Base-by-base conservation (phyloP, 1,139 yeast species). In the Debaryomyces fabryi region DNA sequence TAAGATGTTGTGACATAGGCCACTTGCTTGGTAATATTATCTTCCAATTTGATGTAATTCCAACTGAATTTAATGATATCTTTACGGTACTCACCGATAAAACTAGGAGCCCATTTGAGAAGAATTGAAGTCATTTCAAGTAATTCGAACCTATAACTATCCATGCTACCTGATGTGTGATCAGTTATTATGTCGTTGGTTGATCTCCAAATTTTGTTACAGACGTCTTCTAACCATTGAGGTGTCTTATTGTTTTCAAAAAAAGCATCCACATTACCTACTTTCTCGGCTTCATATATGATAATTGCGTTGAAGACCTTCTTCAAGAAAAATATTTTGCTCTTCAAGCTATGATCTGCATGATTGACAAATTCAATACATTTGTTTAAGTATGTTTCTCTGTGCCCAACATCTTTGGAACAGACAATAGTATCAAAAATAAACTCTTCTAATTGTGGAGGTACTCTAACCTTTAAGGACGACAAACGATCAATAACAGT, bases 61-160 rank as follows among this genome's bases (percentile, higher is more conserved):
- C 99, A 95, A 56, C 93, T 88, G 69, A 92, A 93, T 64, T 90
- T 91, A 67, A 93, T 89, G 41, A 93, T 82, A 58, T 91, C 97
- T 60, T 91, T 93, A 42, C 91, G 79, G 55, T 82, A 79, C n/a
- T 82, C 86, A 7, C 79, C 72, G 15, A 90, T 77, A 20, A 76
- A 65, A 1, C 71, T 65, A 0, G 96, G 82, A 2, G 90, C 86
- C 68, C 83, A 79, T 59, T 85, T 86, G 38, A 92, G 81, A 41
- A 93, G 69, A 45, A 88, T 69, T 0, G 97, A 85, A 0, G 98
- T 87, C 63, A 90, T 69, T 57, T 92, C 97, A 37, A 95, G 74
- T 13, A 93, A 72, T 51, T 89, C 95, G 53, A 88, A 82, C 50
- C 96, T 74, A 65, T 83, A 87, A 39, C 81, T 76, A 59, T 93